Evolutionary conservation across 1,284 basidiomycete genomes (phyloP), one percentile per base, ranked within the genome.

Genomic region (Mycosarcoma maydis): DNA sequence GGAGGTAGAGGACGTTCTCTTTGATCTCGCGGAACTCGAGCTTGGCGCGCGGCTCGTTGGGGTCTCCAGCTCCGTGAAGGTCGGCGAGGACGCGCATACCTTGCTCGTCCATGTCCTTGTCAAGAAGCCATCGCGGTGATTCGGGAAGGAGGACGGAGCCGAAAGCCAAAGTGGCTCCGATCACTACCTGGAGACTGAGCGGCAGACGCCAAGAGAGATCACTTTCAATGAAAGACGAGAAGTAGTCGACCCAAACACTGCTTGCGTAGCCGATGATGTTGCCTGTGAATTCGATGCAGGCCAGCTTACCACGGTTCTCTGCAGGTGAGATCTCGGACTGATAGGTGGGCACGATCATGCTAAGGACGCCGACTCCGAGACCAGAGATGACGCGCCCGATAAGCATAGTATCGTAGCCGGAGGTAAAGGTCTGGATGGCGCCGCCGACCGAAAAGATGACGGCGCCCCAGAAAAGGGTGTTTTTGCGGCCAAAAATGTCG

Each of bases 291-390:
- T 98, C 95, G 86, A 98, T 94, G 77, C 93, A 96, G 4, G 94
- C 95, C 13, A 81, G 65, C 44, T 76, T 76, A 34, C 80, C 80
- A 26, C 80, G 60, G 84, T 96, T 92, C 78, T 92, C 88, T 3
- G 95, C 92, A 14, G 94, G 94, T 3, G 92, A 95, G 46, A 98
- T 92, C 85, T 98, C 95, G 73, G 90, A 92, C 84, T 97, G 95
- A 82, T 97, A 98, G 61, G 97, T 96, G 6, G 95, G 95, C 20
- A 98, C 95, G 66, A 97, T 93, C 59, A 94, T 97, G 44, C 61
- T 66, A 45, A 98, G 85, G 69, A 97, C 85, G 13, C 94, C 95
- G 13, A 98, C 95, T 14, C 95, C 95, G 74, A 92, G 92, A 2
- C 94, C 95, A 64, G 90, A 91, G 55, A 94, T 85, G 41, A 98